Conservation (phyloP, 2,329 filamentous ascomycete genomes). For the Apiospora malaysiana region DNA sequence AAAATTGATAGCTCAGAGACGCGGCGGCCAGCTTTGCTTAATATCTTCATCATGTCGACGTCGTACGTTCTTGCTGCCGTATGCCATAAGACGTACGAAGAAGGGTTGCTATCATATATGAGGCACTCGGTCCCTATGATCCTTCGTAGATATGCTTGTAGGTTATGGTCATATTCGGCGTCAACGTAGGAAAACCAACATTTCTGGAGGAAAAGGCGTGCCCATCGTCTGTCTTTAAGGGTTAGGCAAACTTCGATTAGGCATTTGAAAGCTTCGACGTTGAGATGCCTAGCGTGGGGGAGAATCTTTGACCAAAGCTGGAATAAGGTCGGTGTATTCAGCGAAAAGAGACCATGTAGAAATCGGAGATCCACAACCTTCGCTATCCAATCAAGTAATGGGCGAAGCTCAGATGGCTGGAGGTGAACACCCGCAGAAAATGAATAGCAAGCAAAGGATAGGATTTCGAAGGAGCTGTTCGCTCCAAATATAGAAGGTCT, state of each 20-base stretch:
- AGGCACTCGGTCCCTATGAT: too few species aligned
- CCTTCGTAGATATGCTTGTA: too few species aligned
- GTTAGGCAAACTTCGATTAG: not conserved
- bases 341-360: not conserved
- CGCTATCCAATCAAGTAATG: not conserved
- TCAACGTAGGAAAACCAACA: not conserved
- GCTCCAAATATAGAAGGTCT: not conserved
- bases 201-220: not conserved
- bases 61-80: not conserved
- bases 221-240: not conserved
- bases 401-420: not conserved
- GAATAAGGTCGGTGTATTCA: not conserved
- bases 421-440: not conserved
- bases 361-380: not conserved
- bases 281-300: accelerated
- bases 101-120: too few species aligned
- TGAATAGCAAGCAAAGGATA: not conserved
- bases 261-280: not conserved
- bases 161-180: too few species aligned
- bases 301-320: not conserved
- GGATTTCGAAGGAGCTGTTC: not conserved
- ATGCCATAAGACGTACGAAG: too few species aligned
- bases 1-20: not conserved
- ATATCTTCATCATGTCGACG: not conserved
- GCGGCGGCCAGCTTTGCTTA: not conserved